Evolutionary conservation across 1,284 basidiomycete species (phyloP).

Genomic region (Tylopilus orsonianus): DNA sequence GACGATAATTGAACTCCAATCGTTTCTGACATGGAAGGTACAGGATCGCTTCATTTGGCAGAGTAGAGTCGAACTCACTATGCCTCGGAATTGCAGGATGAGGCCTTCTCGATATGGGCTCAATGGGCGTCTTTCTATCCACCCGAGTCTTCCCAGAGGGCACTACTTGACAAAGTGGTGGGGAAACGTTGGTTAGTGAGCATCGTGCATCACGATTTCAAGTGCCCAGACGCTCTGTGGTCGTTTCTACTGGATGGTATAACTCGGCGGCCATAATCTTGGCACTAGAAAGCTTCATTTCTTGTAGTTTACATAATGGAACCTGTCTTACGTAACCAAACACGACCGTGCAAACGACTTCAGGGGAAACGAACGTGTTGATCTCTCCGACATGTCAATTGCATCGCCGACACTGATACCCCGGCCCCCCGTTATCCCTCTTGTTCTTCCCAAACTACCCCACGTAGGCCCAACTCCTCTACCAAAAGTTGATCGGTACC

Average conservation of each 20-base stretch:
- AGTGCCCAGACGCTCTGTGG: constrained; percentile 82
- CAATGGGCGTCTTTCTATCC: constrained; percentile 93
- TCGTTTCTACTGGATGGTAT: constrained; percentile 62
- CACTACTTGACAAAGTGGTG: constrained; percentile 70
- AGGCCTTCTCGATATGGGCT: constrained; percentile 95
- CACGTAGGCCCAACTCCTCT: constrained; percentile 66
- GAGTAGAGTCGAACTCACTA: no score
- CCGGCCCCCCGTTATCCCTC: constrained; percentile 57
- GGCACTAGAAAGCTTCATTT: background rate
- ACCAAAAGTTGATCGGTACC: constrained; percentile 45
- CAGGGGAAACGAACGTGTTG: no score
- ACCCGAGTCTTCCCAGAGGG: constrained; percentile 70
- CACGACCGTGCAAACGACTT: no score
- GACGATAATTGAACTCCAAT: constrained; percentile 93
- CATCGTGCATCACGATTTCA: constrained; percentile 94
- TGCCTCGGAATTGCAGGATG: constrained; percentile 74
- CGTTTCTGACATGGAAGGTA: constrained; percentile 93
- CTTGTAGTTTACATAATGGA: background rate
- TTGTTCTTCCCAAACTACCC: constrained; percentile 63
- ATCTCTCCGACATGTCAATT: constrained; percentile 49
- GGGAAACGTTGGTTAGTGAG: constrained; percentile 89
- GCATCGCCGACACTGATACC: constrained; percentile 69
- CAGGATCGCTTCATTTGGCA: constrained; percentile 14
- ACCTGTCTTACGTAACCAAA: no score
- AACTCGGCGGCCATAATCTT: no score